Conservation (phyloP, 2,329 filamentous ascomycete species). For the Cryphonectria parasitica region DNA sequence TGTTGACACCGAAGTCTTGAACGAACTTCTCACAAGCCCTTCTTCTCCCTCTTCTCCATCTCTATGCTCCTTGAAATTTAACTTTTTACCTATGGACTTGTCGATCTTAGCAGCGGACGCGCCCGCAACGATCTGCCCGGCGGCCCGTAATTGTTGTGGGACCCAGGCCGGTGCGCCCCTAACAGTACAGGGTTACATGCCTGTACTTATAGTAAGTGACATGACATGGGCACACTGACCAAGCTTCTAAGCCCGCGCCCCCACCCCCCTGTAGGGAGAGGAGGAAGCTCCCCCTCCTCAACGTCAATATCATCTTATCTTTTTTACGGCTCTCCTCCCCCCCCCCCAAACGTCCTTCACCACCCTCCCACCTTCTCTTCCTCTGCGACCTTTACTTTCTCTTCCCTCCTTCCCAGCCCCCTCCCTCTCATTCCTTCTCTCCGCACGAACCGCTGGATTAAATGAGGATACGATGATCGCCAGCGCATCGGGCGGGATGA, state of each 20-base stretch:
- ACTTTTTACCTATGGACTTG: neutral
- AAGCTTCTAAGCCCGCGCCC: neutral
- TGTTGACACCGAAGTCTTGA: too few relatives aligned
- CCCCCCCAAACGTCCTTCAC: too few relatives aligned
- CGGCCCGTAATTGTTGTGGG: slow-evolving; percentile 6
- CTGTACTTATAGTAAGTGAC: neutral
- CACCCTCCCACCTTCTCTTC: neutral
- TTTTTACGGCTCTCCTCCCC: neutral
- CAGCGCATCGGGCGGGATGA: slow-evolving; percentile 38
- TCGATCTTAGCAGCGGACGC: neutral
- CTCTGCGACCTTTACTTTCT: too few relatives aligned
- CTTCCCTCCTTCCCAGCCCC: too few relatives aligned
- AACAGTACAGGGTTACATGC: neutral
- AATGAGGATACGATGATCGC: slow-evolving; percentile 37
- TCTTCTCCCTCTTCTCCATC: neutral
- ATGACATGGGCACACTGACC: neutral
- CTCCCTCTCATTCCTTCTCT: too few relatives aligned
- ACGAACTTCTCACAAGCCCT: neutral
- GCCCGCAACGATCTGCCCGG: slow-evolving; percentile 5
- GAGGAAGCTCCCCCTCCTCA: neutral
- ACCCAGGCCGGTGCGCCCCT: neutral
- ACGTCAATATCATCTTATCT: neutral
- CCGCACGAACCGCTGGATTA: slow-evolving; percentile 8
- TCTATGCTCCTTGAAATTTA: neutral
- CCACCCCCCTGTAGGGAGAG: neutral